A percentile compares a stretch with the other conserved stretches of the same genome.
Conservation (phyloP, 805 yeast genomes). For the Cyberlindnera samutprakarnensis region DNA sequence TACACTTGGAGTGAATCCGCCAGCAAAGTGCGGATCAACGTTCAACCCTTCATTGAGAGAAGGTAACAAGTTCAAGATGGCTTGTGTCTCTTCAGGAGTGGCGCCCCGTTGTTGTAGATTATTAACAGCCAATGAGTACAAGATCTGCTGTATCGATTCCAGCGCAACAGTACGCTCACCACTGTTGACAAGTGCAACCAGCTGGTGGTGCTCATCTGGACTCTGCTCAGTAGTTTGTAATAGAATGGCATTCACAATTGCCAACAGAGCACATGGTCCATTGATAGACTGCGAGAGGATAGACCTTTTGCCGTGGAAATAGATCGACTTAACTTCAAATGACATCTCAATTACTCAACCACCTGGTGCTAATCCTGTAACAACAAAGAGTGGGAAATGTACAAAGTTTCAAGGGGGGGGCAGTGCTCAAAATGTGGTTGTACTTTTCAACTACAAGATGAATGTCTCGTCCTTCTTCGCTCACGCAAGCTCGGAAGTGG, state of each 20-base stretch:
- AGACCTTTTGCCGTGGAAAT: conserved; percentile 22
- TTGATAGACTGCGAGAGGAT: conserved; percentile 71
- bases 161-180: conserved; percentile 27
- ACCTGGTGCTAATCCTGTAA: too few species aligned
- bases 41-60: conserved; percentile 60
- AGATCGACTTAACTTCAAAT: conserved; percentile 11
- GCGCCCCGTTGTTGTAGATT: conserved; percentile 20
- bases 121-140: conserved; percentile 40
- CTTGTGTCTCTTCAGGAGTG: conserved; percentile 1
- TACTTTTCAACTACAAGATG: too few species aligned
- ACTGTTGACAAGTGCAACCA: conserved; percentile 25
- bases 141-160: conserved; percentile 35
- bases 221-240: conserved; percentile 32
- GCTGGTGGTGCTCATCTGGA: conserved; percentile 14
- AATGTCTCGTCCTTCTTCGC: too few species aligned
- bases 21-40: conserved; percentile 63
- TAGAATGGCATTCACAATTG: conserved; percentile 63
- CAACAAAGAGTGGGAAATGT: too few species aligned
- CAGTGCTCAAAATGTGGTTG: too few species aligned
- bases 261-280: conserved; percentile 86
- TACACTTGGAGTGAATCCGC: conserved; percentile 46
- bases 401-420: too few species aligned
- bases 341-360: background rate
- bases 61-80: conserved; percentile 39
- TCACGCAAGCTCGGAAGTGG: too few species aligned